These are phyloP conservation scores for Diddensiella caesifluorescens DNA, from an alignment of 805 yeast species.

Conservation along the genomic window DNA sequence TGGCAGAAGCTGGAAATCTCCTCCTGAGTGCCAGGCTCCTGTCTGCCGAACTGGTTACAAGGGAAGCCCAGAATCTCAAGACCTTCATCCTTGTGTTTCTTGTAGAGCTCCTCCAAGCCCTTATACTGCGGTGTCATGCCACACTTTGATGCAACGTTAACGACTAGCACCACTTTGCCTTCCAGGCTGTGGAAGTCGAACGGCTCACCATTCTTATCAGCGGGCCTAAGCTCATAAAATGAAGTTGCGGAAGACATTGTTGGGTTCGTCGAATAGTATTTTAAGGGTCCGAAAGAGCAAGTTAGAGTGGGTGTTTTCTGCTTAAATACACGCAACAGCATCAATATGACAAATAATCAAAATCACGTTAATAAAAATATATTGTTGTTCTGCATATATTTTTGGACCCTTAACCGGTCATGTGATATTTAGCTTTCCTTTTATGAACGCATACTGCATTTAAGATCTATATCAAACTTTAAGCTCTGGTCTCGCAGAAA, in stretches of 20 bases:
- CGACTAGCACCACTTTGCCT: constrained; percentile 78
- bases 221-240: constrained; percentile 66
- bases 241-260: constrained; percentile 31
- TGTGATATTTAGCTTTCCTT: too few species aligned
- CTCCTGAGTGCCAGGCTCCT: constrained; percentile 61
- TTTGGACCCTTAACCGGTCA: too few species aligned
- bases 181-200: constrained; percentile 56
- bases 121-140: constrained; percentile 71
- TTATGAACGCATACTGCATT: too few species aligned
- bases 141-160: constrained; percentile 86
- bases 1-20: constrained; percentile 72
- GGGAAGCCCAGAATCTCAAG: constrained; percentile 79
- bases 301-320: too few species aligned
- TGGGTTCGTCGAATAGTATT: not conserved
- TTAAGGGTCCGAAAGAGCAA: too few species aligned
- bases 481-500: too few species aligned
- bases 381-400: too few species aligned
- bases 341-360: too few species aligned
- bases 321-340: too few species aligned
- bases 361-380: too few species aligned
- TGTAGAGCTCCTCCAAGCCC: constrained; percentile 63
- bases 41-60: constrained; percentile 85
- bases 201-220: constrained; percentile 53
- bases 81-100: constrained; percentile 58
- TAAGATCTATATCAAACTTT: too few species aligned